Percentiles rank a stretch among this genome's conserved stretches.
Conservation (phyloP, 441 rosid genomes). For the Geranium incanum region DNA sequence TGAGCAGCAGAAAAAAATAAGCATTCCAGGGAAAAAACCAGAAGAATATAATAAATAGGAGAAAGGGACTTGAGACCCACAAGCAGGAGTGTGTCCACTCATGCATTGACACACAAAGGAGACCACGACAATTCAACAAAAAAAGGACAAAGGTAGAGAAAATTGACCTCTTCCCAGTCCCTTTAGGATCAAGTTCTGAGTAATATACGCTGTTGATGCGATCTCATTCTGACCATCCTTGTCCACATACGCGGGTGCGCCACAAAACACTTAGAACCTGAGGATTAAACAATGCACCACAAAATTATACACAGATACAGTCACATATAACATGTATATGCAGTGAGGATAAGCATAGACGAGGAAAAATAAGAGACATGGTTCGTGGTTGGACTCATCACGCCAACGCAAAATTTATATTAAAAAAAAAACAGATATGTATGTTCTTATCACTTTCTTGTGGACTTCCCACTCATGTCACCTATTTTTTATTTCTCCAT, state of each 20-base stretch:
- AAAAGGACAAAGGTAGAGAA: conserved; percentile 1
- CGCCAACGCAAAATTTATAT: too few species aligned
- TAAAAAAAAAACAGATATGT: neutral
- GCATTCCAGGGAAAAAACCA: too few species aligned
- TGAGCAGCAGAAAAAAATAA: too few species aligned
- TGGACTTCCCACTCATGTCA: conserved; percentile 1
- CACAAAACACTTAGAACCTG: neutral
- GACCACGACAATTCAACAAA: conserved; percentile 2
- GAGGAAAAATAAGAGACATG: conserved; percentile 1
- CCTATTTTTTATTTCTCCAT: neutral
- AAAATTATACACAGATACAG: conserved; percentile 1
- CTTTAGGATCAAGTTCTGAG: neutral
- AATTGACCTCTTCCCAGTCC: neutral
- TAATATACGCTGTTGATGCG: neutral
- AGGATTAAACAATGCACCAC: neutral
- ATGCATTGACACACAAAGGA: conserved; percentile 3
- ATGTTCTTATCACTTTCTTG: neutral
- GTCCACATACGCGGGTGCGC: neutral
- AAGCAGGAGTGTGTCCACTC: conserved; percentile 6
- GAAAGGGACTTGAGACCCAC: neutral
- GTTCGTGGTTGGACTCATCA: neutral
- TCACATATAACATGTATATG: neutral
- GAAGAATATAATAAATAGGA: too few species aligned
- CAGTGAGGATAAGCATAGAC: neutral
- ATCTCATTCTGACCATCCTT: neutral